Percentiles rank a stretch among this genome's conserved stretches.
phyloP scores from a whole-genome alignment of 257 asterid genomes.

The Vinca minor region DNA sequence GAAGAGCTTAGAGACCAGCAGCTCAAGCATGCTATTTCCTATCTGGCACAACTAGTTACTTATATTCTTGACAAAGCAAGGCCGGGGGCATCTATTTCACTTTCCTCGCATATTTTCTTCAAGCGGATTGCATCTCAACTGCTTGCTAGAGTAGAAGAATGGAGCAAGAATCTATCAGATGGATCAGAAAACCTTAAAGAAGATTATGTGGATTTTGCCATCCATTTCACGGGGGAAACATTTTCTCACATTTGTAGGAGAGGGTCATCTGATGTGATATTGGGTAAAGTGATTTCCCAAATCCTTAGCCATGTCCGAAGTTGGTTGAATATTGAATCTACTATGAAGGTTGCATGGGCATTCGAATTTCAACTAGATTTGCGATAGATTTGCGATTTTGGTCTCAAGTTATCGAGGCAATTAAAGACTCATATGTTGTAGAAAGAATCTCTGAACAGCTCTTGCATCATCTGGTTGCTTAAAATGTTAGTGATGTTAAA shows the following conservation, averaged over 20 bases:
- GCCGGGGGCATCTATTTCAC: constrained; percentile 51
- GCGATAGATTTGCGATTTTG: constrained; percentile 62
- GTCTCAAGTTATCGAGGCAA: no score
- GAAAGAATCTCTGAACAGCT: no score
- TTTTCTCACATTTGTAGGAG: no score
- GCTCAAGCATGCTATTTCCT: constrained; percentile 44
- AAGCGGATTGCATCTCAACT: constrained; percentile 56
- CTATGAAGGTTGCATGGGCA: constrained; percentile 25
- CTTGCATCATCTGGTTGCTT: no score
- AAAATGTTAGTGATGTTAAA: constrained; percentile 49
- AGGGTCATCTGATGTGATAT: no score
- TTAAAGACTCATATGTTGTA: constrained; percentile 69
- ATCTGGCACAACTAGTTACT: constrained; percentile 58
- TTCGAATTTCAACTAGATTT: constrained; percentile 43
- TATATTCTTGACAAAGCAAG: constrained; percentile 89
- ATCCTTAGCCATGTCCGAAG: no score
- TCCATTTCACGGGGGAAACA: no score
- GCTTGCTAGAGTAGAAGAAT: constrained; percentile 58
- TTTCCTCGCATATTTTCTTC: constrained; percentile 64
- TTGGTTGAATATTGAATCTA: constrained; percentile 34
- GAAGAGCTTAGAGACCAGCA: no score
- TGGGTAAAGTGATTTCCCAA: no score
- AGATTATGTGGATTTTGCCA: no score
- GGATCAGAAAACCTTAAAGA: constrained; percentile 24
- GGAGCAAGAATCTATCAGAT: constrained; percentile 36